Percentiles rank a stretch among this genome's conserved stretches.
Evolutionary conservation across 148 eudicot genomes (phyloP).

Genomic region (Selenicereus undatus): DNA sequence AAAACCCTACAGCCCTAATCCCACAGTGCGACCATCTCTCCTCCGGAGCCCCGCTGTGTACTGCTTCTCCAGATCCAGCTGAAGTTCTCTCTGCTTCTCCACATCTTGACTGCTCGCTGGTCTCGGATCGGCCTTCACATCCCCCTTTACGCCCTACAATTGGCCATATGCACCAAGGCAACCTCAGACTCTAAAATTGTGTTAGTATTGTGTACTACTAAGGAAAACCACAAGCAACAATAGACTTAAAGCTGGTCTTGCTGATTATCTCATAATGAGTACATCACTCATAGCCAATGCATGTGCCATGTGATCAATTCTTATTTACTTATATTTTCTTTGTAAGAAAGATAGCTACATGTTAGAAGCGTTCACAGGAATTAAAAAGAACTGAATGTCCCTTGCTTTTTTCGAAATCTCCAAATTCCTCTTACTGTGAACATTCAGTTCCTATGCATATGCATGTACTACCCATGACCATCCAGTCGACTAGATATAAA

Average conservation of each 20-base stretch:
- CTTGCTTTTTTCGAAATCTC: not conserved
- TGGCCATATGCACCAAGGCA: slow-evolving; percentile 93
- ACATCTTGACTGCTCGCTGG: slow-evolving; percentile 41
- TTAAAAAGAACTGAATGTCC: not conserved
- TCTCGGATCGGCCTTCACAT: slow-evolving; percentile 42
- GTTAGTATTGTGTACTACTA: slow-evolving; percentile 52
- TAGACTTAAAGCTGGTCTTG: not conserved
- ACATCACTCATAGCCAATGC: not conserved
- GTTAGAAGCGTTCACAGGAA: not conserved
- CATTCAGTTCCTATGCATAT: not conserved
- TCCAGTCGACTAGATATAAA: not conserved
- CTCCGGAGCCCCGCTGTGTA: slow-evolving; percentile 94
- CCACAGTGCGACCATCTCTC: slow-evolving; percentile 95
- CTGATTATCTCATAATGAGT: not conserved
- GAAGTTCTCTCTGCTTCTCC: slow-evolving; percentile 75
- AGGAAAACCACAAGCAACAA: not conserved
- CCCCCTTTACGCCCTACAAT: slow-evolving; percentile 99
- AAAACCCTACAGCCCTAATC: slow-evolving; percentile 61
- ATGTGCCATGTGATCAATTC: not conserved
- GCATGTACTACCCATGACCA: not conserved
- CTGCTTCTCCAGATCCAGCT: slow-evolving; percentile 89
- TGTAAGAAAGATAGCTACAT: not conserved
- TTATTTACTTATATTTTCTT: no score
- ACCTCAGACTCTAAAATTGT: slow-evolving; percentile 99
- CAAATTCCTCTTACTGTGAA: not conserved